Evolutionary conservation across 1,139 yeast genomes (phyloP).

Genomic region (Saccharomycopsis crataegensis): DNA sequence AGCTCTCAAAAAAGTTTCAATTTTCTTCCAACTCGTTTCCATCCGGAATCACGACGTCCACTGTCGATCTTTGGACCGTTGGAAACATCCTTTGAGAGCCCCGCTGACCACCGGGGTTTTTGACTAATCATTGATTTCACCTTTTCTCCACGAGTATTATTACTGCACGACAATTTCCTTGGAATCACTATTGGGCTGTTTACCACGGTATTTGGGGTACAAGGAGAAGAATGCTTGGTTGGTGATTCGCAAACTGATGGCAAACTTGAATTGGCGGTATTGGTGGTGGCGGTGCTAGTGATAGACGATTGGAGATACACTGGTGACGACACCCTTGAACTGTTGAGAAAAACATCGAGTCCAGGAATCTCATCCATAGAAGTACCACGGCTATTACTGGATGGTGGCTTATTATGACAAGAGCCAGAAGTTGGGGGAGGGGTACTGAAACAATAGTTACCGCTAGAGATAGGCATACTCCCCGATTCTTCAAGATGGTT

Average conservation of each 20-base stretch:
- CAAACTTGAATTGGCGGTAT: no score
- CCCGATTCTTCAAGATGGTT: neutral
- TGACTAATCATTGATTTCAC: neutral
- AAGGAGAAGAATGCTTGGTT: no score
- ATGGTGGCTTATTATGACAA: neutral
- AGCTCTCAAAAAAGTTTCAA: slow-evolving; percentile 8
- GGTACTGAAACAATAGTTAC: slow-evolving; percentile 12
- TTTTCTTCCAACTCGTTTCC: slow-evolving; percentile 12
- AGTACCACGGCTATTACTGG: neutral
- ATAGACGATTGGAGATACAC: no score
- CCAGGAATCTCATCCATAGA: slow-evolving; percentile 9
- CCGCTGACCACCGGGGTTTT: neutral
- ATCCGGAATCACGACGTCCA: slow-evolving; percentile 2
- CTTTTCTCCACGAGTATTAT: neutral
- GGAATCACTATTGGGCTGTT: neutral
- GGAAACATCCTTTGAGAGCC: neutral
- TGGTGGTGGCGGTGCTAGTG: no score
- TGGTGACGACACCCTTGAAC: no score
- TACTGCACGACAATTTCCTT: neutral
- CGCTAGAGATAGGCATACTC: neutral
- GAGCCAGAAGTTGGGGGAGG: neutral
- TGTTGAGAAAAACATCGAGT: slow-evolving; percentile 5
- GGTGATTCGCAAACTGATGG: no score
- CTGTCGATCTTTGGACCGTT: neutral
- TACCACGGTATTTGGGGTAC: neutral